These are phyloP conservation scores for Trichophyton simii DNA, from an alignment of 2,329 filamentous ascomycete genomes.

Conservation along the genomic window DNA sequence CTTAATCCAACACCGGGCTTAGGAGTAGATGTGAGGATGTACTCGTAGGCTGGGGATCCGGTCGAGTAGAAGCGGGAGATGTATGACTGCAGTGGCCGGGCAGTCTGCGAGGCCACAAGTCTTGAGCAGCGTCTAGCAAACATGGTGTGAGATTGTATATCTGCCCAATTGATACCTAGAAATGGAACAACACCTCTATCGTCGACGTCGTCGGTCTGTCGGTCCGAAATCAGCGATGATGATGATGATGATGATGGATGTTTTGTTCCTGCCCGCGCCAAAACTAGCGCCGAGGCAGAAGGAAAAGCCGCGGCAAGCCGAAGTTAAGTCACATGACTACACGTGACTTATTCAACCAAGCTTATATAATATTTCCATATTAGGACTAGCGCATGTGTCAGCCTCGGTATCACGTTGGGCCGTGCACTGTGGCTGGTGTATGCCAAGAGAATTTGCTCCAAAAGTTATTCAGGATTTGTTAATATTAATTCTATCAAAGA, in stretches of 20 bases:
- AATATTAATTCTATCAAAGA: background rate
- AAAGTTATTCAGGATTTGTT: background rate
- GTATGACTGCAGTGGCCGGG: conserved; percentile 26
- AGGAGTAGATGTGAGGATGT: conserved; percentile 68
- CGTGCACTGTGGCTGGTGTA: background rate
- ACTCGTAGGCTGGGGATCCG: conserved; percentile 52
- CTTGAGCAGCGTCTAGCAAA: conserved; percentile 42
- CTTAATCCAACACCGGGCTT: conserved; percentile 83
- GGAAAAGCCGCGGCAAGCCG: background rate
- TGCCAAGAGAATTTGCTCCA: background rate
- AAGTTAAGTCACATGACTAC: background rate
- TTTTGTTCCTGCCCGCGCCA: background rate
- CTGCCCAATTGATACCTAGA: background rate
- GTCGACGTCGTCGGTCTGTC: no score
- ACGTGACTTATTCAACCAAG: no score
- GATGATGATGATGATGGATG: no score
- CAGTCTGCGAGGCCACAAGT: conserved; percentile 46
- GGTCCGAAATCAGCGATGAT: background rate
- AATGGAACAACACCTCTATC: background rate
- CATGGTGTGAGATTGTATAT: conserved; percentile 20
- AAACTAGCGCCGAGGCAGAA: background rate
- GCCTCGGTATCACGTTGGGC: background rate
- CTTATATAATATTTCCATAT: background rate
- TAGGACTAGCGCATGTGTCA: background rate
- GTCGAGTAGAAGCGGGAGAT: conserved; percentile 30